Evolutionary conservation across 2,329 filamentous ascomycete species (phyloP).

Genomic region (Bipolaris zeicola): DNA sequence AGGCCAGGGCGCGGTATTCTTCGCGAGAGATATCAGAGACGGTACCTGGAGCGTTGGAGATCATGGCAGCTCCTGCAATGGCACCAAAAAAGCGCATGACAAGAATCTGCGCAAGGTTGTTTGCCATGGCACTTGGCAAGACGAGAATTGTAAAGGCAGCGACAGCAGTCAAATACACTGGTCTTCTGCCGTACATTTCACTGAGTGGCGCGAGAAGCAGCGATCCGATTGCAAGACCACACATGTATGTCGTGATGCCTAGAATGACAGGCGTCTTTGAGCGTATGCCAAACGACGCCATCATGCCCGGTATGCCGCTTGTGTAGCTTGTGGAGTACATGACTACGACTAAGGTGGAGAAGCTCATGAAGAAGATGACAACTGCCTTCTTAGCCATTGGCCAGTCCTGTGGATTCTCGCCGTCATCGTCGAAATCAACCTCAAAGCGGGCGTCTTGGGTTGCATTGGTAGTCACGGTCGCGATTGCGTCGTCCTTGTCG

Average conservation of each 20-base stretch:
- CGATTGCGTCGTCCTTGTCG: conserved; percentile 34
- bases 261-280: conserved; percentile 69
- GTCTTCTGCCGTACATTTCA: conserved; percentile 70
- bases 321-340: conserved; percentile 80
- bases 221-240: conserved; percentile 74
- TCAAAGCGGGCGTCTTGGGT: conserved; percentile 67
- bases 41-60: conserved; percentile 81
- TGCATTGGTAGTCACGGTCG: conserved; percentile 44
- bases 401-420: conserved; percentile 73
- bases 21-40: conserved; percentile 83
- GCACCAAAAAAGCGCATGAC: conserved; percentile 75
- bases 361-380: conserved; percentile 61
- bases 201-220: conserved; percentile 75
- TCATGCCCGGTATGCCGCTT: conserved; percentile 70
- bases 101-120: conserved; percentile 71
- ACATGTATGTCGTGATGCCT: conserved; percentile 77
- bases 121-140: conserved; percentile 72
- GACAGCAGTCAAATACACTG: conserved; percentile 71
- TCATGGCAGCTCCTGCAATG: conserved; percentile 77
- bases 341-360: conserved; percentile 57
- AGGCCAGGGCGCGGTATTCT: conserved; percentile 78
- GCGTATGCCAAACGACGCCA: conserved; percentile 66
- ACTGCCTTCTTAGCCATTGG: conserved; percentile 62
- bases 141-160: conserved; percentile 69
- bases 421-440: conserved; percentile 68